These are phyloP conservation scores for Orbilia javanica DNA, from an alignment of 2,329 filamentous ascomycete genomes.

Conservation along the genomic window DNA sequence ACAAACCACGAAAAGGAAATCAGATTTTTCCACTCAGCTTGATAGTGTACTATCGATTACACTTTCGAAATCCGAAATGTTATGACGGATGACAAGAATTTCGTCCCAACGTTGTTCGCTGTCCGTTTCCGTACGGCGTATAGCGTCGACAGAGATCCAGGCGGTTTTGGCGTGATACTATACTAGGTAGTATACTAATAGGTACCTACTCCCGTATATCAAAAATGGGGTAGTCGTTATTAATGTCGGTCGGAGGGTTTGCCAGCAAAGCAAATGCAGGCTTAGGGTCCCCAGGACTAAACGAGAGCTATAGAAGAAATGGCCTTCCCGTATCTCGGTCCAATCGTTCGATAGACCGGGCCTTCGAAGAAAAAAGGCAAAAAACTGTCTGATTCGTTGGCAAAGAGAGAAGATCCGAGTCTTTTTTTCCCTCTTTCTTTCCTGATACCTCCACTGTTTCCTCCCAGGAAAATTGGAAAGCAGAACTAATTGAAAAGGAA, in stretches of 20 bases:
- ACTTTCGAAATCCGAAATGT: neutral
- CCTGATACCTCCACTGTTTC: conserved; percentile 19
- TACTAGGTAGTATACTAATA: too few species aligned
- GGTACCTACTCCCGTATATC: conserved; percentile 2
- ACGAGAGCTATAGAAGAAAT: conserved; percentile 21
- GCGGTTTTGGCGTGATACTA: conserved; percentile 50
- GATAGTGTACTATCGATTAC: conserved; percentile 16
- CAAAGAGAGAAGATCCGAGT: conserved; percentile 34
- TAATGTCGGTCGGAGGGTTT: conserved; percentile 31
- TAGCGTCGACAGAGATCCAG: conserved; percentile 21
- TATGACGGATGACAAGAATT: conserved; percentile 5
- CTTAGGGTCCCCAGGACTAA: conserved; percentile 47
- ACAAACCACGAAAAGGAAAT: conserved; percentile 5
- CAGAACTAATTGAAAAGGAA: neutral
- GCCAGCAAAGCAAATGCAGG: conserved; percentile 58
- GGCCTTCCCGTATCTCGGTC: conserved; percentile 39
- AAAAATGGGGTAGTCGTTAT: conserved; percentile 16
- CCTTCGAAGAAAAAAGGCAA: conserved; percentile 29
- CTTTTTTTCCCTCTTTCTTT: conserved; percentile 5
- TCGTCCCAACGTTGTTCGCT: conserved; percentile 26
- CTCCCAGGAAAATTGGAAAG: neutral
- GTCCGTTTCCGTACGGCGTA: conserved; percentile 48
- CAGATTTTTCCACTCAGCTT: conserved; percentile 45
- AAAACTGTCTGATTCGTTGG: conserved; percentile 56
- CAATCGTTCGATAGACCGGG: conserved; percentile 5